Base-by-base conservation (phyloP, 306 rosid species). In the Echinosophora koreensis region DNA sequence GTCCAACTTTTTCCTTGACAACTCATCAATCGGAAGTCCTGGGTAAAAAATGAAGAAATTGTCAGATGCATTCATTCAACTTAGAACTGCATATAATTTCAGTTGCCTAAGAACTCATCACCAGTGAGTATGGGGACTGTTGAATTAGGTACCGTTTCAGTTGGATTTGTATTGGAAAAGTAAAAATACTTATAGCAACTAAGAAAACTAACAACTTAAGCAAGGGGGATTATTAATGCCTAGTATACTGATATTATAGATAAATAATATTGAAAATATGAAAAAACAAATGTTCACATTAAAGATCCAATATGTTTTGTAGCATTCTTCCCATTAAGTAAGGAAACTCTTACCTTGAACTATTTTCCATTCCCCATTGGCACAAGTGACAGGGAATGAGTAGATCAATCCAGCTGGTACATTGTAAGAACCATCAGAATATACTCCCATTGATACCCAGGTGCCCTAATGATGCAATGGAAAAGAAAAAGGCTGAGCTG, bases 401-500 rank as follows among this genome's bases (percentile, higher is more conserved):
- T 88, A 96, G 74, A 96, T 91, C 37, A 96, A 88, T 74, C 99
- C 99, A 82, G 99, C 90, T 6, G 99, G 99, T 17, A 96, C 94
- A 66, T 90, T 84, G 93, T 93, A 96, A 1, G 99, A 96, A 66
- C 98, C 98, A 81, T 96, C 99, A 42, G 99, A 96, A 77, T 92
- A 93, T 28, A 93, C 97, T 77, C 99, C 99, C 99, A 96, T 93
- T 66, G 99, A 96, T n/a, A 96, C 99, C 87, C 90, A 96, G 47
- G 97, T 93, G 18, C 99, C 98, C 99, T 96, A 59, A 58, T 78
- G 74, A 54, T 49, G 81, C 65, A 75, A 5, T 30, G 74, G 52
- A 47, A 47, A 28, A 77, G 17, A 17, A 65, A 50, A 67, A 55
- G 71, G 57, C 47, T 12, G 5, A 34, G 76, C 30, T 60, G 8